Base-by-base conservation (phyloP, 2,329 filamentous ascomycete genomes). In the Pseudogymnoascus sp. region DNA sequence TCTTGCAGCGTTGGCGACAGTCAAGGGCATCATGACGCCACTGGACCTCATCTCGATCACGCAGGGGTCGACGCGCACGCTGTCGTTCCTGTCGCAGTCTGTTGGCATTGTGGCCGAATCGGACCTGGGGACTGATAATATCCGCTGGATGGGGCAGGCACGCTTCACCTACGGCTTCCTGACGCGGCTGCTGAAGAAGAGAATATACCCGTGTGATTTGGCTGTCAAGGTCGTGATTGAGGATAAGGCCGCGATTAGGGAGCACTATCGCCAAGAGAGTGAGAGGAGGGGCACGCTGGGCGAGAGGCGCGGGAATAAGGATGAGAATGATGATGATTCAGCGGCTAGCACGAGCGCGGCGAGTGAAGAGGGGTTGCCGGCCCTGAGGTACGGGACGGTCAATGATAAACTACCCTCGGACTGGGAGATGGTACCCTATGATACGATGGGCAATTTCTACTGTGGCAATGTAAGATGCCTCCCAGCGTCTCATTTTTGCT, bases 11-110 rank as follows among this genome's bases (percentile, higher is more conserved):
- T 78, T 97, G 65, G 87, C 86, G 23, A 86, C 97, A 55, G 84
- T 97, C 70, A 99, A 99, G 74, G 93, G 92, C 10, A 77, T 93
- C 12, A 82, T 87, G n/a, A 94, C 88, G 10, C 86, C 91, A 0
- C 74, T 99, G 61, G 94, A 99, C 72, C 78, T 99, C 19, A 83
- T 92, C 63, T 96, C 91, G 52, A 81, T 99, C 65, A 96, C 92
- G 0, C 92, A 97, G 70, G 90, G 90, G 23, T 78, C 86, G 64
- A 80, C 78, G 21, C 86, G 90, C 61, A 87, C 81, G 4, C 78
- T 97, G 26, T 96, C 91, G 16, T 97, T 97, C 76, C 81, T 97
- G 45, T 96, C 91, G 8, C 94, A 97, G 74, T 83, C 90, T 0
- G 82, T 96, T 26, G 94, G 94, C 21, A 89, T 97, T 64, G 84